Evolutionary conservation across 2,329 filamentous ascomycete species (phyloP).

Genomic region (Paradendryphiella salina): DNA sequence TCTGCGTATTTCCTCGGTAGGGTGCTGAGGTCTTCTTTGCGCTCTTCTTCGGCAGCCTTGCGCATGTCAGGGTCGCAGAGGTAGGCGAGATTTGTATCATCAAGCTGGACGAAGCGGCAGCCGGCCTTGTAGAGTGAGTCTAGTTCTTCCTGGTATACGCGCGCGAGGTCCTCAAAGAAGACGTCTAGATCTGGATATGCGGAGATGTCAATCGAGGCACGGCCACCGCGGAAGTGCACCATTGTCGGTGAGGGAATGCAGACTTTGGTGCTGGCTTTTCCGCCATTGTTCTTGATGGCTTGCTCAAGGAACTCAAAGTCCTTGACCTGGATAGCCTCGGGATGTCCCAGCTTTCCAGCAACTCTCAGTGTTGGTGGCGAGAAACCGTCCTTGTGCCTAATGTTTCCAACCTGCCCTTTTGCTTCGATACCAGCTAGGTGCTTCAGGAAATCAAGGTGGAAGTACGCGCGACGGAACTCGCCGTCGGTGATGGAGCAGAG

Average conservation of each 20-base stretch:
- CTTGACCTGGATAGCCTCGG: conserved; percentile 59
- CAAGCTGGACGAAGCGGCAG: conserved; percentile 61
- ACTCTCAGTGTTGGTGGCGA: conserved; percentile 60
- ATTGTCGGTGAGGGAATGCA: conserved; percentile 63
- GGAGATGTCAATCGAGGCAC: conserved; percentile 56
- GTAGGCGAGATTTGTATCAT: conserved; percentile 64
- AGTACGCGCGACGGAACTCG: conserved; percentile 61
- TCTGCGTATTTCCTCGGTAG: conserved; percentile 58
- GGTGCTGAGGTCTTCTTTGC: conserved; percentile 55
- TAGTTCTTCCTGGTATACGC: conserved; percentile 60
- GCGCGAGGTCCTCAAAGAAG: conserved; percentile 60
- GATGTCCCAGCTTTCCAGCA: conserved; percentile 58
- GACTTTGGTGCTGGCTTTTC: conserved; percentile 55
- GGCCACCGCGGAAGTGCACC: conserved; percentile 62
- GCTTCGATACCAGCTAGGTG: conserved; percentile 59
- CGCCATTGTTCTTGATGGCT: conserved; percentile 49
- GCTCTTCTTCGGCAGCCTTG: conserved; percentile 53
- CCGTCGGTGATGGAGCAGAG: conserved; percentile 59
- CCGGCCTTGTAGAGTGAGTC: conserved; percentile 58
- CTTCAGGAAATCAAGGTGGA: conserved; percentile 63
- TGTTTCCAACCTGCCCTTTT: conserved; percentile 54
- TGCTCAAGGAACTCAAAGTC: conserved; percentile 60
- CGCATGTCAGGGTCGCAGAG: conserved; percentile 62
- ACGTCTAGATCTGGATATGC: conserved; percentile 60
- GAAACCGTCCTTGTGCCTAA: conserved; percentile 50